phyloP scores from a whole-genome alignment of 495 filamentous ascomycete species.

The Bathelium albidoporum region DNA sequence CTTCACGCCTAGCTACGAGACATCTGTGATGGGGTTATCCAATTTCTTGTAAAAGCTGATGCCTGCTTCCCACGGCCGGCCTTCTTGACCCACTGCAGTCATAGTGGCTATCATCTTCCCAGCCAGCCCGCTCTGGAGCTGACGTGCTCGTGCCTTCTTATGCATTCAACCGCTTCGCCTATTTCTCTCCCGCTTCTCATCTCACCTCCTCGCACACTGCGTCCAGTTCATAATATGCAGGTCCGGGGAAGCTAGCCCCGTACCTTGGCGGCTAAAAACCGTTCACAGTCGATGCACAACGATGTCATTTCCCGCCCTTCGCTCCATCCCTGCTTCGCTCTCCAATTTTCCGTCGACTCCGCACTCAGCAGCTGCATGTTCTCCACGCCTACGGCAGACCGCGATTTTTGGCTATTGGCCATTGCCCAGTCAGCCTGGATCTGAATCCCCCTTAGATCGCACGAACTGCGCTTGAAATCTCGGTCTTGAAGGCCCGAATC shows the following conservation, averaged over 20 bases:
- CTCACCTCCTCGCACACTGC: too few species aligned
- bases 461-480: neutral
- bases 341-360: conserved; percentile 4
- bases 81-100: too few species aligned
- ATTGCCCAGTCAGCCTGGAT: neutral
- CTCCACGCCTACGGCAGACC: neutral
- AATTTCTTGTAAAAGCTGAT: too few species aligned
- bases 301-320: conserved; percentile 3
- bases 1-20: too few species aligned
- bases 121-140: too few species aligned
- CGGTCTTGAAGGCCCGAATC: neutral
- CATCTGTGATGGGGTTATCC: too few species aligned
- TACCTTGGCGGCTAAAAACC: neutral
- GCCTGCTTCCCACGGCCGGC: too few species aligned
- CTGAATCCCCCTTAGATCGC: neutral
- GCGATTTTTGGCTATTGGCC: neutral
- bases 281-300: neutral
- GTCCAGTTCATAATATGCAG: neutral
- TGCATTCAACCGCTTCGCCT: too few species aligned
- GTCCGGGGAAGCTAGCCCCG: neutral
- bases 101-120: too few species aligned
- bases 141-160: too few species aligned
- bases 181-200: too few species aligned
- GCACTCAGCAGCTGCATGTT: neutral
- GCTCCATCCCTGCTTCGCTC: neutral